Base-by-base conservation (phyloP, 306 rosid species). In the Hippophae tibetana region DNA sequence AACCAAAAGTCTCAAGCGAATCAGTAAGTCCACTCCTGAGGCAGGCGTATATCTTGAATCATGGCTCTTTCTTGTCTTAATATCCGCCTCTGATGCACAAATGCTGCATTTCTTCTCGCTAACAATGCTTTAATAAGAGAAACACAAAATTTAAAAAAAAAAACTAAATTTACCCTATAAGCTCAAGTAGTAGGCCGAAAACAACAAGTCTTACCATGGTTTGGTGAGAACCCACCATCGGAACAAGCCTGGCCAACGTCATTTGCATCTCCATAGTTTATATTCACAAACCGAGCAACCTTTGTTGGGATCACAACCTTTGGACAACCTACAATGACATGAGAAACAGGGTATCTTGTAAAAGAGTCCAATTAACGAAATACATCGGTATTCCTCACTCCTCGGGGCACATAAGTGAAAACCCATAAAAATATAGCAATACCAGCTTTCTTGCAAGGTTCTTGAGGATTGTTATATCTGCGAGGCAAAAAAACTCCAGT, bases 401-500 rank as follows among this genome's bases (percentile, higher is more conserved):
- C 4, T 31, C 38, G 5, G 38, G 5, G 38, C 5, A 31, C 5
- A 31, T 31, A 31, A 18, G 38, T 31, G 38, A 56, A 3, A 10
- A 12, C 1, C 41, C n/a, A 60, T 45, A 18, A 60, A 3, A 7
- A 42, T 7, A 42, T 7, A 5, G 27, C 25, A 57, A 12, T 23
- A 67, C 72, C 72, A 5, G 65, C 9, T 67, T 48, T 58, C 12
- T 27, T 67, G 9, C 46, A 47, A 51, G 65, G 12, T 52, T 50
- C 58, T 4, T 7, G 44, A 23, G 65, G 52, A 46, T 58, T 67
- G 42, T n/a, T 56, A 54, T 59, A 59, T 58, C 59, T 41, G 14
- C 72, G 65, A 50, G 72, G 72, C 40, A 67, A 67, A 46, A 67
- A 67, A 10, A 67, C 72, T 4, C 72, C 72, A 13, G 72, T 67